phyloP scores from a whole-genome alignment of 306 rosid genomes.

The Prunus fruticosa region DNA sequence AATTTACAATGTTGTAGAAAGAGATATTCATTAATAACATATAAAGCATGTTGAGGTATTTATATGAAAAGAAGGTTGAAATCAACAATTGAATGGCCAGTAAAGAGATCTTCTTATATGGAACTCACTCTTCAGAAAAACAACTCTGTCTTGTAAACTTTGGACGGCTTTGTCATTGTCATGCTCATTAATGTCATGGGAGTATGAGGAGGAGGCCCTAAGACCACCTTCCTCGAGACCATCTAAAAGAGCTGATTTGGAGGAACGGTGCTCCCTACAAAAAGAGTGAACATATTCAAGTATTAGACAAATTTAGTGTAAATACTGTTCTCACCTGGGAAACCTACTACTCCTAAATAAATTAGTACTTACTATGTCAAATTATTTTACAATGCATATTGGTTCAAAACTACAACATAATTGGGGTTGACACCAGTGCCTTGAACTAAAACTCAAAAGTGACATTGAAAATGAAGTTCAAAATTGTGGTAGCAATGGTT shows the following conservation, averaged over 20 bases:
- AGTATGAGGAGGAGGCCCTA: conserved; percentile 62
- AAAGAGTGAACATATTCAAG: conserved; percentile 6
- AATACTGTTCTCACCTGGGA: neutral
- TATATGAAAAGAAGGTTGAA: neutral
- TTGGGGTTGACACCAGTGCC: neutral
- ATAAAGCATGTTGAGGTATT: neutral
- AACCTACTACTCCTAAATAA: neutral
- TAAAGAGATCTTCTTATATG: conserved; percentile 4
- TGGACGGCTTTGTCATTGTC: conserved; percentile 72
- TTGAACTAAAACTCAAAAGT: neutral
- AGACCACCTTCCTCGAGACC: conserved; percentile 93
- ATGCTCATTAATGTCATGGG: conserved; percentile 59
- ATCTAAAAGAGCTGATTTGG: conserved; percentile 72
- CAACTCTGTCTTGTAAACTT: conserved; percentile 77
- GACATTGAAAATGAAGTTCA: neutral
- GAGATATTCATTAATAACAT: neutral
- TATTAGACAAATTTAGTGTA: neutral
- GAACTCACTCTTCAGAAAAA: conserved; percentile 71
- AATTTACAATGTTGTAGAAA: neutral
- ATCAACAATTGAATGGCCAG: conserved; percentile 3
- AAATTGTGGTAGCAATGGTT: neutral
- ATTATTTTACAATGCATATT: neutral
- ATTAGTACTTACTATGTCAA: no score
- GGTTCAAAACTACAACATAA: neutral
- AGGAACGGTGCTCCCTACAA: conserved; percentile 69